Percentiles rank a stretch among this genome's conserved stretches.
These are phyloP conservation scores for Yarrowia bubula DNA, from an alignment of 805 yeast species.

Conservation along the genomic window DNA sequence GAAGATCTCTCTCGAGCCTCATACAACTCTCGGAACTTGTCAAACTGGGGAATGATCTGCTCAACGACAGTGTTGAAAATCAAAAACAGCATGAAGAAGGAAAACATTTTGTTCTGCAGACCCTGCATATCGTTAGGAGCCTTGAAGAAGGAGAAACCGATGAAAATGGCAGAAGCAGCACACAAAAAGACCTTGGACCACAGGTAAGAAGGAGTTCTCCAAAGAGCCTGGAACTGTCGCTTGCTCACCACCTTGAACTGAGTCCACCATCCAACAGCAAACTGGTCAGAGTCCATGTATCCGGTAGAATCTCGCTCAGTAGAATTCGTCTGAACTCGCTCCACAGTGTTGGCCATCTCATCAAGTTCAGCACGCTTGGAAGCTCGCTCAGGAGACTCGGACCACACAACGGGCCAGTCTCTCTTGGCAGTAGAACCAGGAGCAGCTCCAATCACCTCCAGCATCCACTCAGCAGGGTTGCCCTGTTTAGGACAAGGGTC, in stretches of 20 bases:
- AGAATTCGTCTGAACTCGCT: not conserved
- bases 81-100: conserved; percentile 66
- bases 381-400: conserved; percentile 45
- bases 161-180: conserved; percentile 54
- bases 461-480: conserved; percentile 91
- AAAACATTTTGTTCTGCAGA: conserved; percentile 78
- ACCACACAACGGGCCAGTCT: conserved; percentile 66
- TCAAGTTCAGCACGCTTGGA: conserved; percentile 18
- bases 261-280: conserved; percentile 42
- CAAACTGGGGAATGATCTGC: conserved; percentile 63
- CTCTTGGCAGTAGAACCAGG: conserved; percentile 33
- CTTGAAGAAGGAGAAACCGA: conserved; percentile 68
- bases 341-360: not conserved
- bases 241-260: conserved; percentile 49
- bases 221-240: conserved; percentile 59
- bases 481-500: conserved; percentile 61
- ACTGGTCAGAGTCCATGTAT: conserved; percentile 41
- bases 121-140: conserved; percentile 63
- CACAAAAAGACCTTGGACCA: conserved; percentile 58
- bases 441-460: conserved; percentile 51
- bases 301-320: not conserved
- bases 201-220: conserved; percentile 62
- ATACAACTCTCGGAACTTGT: conserved; percentile 58
- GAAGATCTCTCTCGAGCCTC: conserved; percentile 75
- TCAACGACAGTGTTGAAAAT: conserved; percentile 55